Conservation (phyloP, 768 basidiomycete species). For the Termitomyces eurrhizus region DNA sequence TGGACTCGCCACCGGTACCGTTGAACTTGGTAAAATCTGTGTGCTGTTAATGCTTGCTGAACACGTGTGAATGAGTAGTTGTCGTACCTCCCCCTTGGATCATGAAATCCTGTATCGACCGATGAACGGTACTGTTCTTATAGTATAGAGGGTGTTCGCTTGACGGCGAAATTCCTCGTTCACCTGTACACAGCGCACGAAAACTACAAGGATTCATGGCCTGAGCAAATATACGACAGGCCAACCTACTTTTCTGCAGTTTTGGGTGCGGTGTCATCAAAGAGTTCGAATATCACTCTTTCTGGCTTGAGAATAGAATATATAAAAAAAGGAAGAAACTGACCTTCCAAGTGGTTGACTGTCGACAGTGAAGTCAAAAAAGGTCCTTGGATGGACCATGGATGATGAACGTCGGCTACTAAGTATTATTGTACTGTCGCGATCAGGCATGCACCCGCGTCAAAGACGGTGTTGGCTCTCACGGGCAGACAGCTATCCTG, state of each 20-base stretch:
- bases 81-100: slow-evolving; percentile 71
- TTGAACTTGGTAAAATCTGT: slow-evolving; percentile 76
- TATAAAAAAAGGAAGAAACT: slow-evolving; percentile 8
- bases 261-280: slow-evolving; percentile 66
- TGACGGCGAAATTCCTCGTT: slow-evolving; percentile 67
- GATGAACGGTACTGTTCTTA: slow-evolving; percentile 74
- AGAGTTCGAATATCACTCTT: slow-evolving; percentile 76
- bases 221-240: slow-evolving; percentile 5
- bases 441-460: slow-evolving; percentile 4
- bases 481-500: slow-evolving; percentile 14
- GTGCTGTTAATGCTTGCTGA: background rate
- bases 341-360: slow-evolving; percentile 53
- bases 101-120: slow-evolving; percentile 79
- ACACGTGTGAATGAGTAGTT: slow-evolving; percentile 22
- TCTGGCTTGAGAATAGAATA: slow-evolving; percentile 3
- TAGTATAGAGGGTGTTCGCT: slow-evolving; percentile 71
- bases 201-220: slow-evolving; percentile 48
- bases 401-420: slow-evolving; percentile 12
- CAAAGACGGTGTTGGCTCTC: slow-evolving; percentile 12
- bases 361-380: slow-evolving; percentile 62
- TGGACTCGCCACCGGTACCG: slow-evolving; percentile 78
- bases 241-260: slow-evolving; percentile 69
- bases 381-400: slow-evolving; percentile 62
- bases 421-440: slow-evolving; percentile 11
- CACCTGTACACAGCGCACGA: slow-evolving; percentile 82